phyloP scores from a whole-genome alignment of 345 rosid species.

The Physaria fendleri region DNA sequence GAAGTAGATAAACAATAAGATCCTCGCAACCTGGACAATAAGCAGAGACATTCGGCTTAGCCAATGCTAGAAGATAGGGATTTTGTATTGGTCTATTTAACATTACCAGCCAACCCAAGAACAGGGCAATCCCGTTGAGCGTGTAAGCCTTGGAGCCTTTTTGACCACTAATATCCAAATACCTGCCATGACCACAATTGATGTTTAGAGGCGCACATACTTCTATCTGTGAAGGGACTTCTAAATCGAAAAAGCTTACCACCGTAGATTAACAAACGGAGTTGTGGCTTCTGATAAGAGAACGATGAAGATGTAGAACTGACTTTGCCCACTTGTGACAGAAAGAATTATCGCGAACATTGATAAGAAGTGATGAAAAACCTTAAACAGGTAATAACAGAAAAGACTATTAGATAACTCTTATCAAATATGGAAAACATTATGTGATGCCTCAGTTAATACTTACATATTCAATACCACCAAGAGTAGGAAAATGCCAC shows the following conservation, averaged over 20 bases:
- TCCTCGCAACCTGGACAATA: conserved; percentile 58
- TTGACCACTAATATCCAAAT: conserved; percentile 65
- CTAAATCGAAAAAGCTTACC: conserved; percentile 36
- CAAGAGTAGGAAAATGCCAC: conserved; percentile 68
- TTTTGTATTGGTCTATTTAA: background rate
- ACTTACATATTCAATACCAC: conserved; percentile 82
- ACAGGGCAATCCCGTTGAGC: conserved; percentile 60
- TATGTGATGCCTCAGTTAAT: background rate
- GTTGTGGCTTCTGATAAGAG: conserved; percentile 74
- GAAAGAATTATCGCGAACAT: conserved; percentile 61
- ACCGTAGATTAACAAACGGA: conserved; percentile 76
- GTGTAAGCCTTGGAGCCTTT: conserved; percentile 54
- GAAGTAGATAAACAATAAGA: conserved; percentile 59
- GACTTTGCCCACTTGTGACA: conserved; percentile 65
- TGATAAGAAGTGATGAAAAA: conserved; percentile 71
- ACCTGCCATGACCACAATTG: conserved; percentile 36
- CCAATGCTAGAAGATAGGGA: background rate
- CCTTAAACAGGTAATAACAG: conserved; percentile 30
- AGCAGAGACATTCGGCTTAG: background rate
- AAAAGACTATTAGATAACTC: background rate
- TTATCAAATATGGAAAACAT: background rate
- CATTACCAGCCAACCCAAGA: conserved; percentile 86
- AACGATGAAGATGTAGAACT: conserved; percentile 74
- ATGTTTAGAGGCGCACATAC: background rate
- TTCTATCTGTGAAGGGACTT: background rate